Conservation (phyloP, 2,329 filamentous ascomycete genomes). For the Periconia digitata region DNA sequence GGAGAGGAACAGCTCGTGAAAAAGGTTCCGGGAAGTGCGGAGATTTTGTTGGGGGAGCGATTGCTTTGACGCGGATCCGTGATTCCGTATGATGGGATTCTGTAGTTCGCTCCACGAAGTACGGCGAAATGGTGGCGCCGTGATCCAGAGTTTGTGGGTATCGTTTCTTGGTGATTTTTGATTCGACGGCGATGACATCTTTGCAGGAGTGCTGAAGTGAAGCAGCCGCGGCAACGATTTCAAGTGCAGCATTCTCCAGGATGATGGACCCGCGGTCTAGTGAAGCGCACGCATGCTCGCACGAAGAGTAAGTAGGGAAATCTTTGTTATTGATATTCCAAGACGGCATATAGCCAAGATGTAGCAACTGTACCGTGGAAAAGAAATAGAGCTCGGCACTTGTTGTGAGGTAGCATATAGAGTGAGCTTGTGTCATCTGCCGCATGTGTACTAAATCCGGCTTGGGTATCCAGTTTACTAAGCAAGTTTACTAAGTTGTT, state of each 20-base stretch:
- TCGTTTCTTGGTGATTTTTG: background rate
- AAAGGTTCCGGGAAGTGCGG: constrained; percentile 15
- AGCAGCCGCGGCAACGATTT: constrained; percentile 1
- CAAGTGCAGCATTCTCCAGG: constrained; percentile 1
- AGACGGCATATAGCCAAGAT: background rate
- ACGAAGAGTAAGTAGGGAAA: background rate
- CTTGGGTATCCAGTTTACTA: no score
- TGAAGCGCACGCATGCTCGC: constrained; percentile 1
- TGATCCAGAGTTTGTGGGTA: background rate
- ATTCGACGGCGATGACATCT: background rate
- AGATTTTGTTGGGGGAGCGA: constrained; percentile 2
- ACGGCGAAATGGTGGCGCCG: background rate
- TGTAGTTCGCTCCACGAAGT: background rate
- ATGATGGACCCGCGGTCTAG: background rate
- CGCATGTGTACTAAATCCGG: no score
- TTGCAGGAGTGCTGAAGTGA: background rate
- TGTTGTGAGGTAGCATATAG: no score
- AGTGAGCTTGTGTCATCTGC: no score
- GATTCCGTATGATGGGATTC: background rate
- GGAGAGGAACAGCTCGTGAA: constrained; percentile 15
- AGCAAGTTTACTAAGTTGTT: no score
- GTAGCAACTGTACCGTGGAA: no score
- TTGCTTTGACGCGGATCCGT: background rate
- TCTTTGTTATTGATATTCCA: background rate
- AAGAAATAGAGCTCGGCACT: no score